Conservation (phyloP, 1,139 yeast genomes). For the Yamadazyma oceani region DNA sequence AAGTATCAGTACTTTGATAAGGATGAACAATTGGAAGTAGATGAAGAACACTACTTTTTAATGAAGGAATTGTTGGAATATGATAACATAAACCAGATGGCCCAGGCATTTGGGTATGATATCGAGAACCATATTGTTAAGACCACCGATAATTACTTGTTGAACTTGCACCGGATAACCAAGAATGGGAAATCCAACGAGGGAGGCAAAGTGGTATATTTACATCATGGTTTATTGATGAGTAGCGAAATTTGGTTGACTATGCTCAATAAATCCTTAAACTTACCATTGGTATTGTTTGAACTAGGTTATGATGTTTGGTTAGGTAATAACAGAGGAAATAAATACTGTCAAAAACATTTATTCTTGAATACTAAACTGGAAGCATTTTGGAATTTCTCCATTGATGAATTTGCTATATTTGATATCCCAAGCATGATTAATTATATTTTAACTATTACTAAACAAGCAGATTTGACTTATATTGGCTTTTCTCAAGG, state of each 20-base stretch:
- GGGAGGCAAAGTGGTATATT: conserved; percentile 59
- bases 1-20: conserved; percentile 13
- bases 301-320: conserved; percentile 89
- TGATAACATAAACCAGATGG: conserved; percentile 35
- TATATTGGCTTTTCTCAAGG: conserved; percentile 92
- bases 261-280: conserved; percentile 57
- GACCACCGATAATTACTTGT: conserved; percentile 39
- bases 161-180: conserved; percentile 34
- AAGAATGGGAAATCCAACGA: conserved; percentile 10
- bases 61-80: conserved; percentile 25
- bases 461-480: conserved; percentile 41
- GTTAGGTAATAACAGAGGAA: conserved; percentile 89
- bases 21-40: conserved; percentile 14
- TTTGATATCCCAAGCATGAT: conserved; percentile 48
- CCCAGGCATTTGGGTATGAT: conserved; percentile 37
- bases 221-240: conserved; percentile 93
- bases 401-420: conserved; percentile 48
- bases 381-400: conserved; percentile 45
- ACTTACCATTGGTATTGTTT: conserved; percentile 74
- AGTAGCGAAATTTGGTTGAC: conserved; percentile 88
- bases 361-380: conserved; percentile 37
- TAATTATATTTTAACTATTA: conserved; percentile 33
- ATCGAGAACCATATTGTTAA: conserved; percentile 40
- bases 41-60: conserved; percentile 4
- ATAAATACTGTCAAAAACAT: conserved; percentile 69